Base-by-base conservation (phyloP, 495 filamentous ascomycete species). In the Penicillium lividum region DNA sequence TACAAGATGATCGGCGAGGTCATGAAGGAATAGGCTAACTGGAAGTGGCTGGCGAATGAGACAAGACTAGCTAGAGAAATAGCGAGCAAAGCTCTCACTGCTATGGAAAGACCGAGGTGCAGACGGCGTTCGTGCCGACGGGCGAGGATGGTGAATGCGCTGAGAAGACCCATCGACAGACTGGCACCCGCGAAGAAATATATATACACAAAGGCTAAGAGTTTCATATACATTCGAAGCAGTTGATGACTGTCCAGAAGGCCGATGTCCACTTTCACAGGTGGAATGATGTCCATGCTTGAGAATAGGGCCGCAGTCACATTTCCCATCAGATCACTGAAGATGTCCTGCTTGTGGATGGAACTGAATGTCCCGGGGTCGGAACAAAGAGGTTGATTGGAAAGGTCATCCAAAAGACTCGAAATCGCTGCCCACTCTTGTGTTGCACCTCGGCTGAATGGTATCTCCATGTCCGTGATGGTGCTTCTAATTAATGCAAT, bases 401-500 rank as follows among this genome's bases (percentile, higher is more conserved):
- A 60, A 38, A 78, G 56, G 58, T 68, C 64, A 28, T 68, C 68
- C 49, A 76, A 53, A 5, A 76, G 66, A 29, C 57, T 62, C 15
- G 65, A 61, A 7, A 78, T 78, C 5, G 70, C 68, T 4, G 54
- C 60, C 52, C 72, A 65, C 48, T 76, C 73, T 29, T 70, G 67
- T 13, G 68, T 64, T 15, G 71, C 71, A 4, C 72, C 72, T 4
- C 62, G 66, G 45, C 66, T 74, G 47, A 70, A 77, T 34, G 75
- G 66, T 31, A 78, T 78, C 58, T 77, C 75, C 73, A 77, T 78
- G 44, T 78, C 71, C 7, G 58, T 53, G 29, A 78, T 78, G 43
- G 74, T 77, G 40, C 67, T 70, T 49, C 69, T 64, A 13, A 78
- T 71, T 7, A 77, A 62, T 11, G 45, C 54, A 42, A 76, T 67